Conservation (phyloP, 306 rosid species). For the Calophaca sinica region DNA sequence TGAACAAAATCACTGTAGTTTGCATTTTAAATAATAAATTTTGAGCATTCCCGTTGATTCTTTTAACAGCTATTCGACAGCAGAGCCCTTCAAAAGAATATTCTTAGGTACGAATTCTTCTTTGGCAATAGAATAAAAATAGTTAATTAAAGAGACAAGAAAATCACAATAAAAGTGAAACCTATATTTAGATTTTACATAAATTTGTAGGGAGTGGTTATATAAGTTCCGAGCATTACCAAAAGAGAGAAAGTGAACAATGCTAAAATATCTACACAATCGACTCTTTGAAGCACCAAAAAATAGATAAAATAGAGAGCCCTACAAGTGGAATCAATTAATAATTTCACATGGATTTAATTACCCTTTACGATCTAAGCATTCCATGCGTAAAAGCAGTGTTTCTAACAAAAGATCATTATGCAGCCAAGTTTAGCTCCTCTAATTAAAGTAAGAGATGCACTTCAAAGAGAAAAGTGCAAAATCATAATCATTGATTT, state of each 20-base stretch:
- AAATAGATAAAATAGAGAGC: background rate
- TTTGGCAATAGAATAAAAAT: constrained; percentile 1
- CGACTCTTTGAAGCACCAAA: background rate
- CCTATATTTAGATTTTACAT: background rate
- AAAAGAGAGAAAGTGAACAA: background rate
- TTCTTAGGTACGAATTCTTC: background rate
- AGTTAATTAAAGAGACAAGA: background rate
- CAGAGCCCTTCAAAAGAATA: background rate
- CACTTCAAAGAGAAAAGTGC: background rate
- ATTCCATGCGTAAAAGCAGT: background rate
- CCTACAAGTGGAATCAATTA: background rate
- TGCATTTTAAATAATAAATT: background rate
- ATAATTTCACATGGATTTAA: background rate
- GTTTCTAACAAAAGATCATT: background rate
- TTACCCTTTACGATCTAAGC: background rate
- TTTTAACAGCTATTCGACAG: background rate
- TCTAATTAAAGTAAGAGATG: background rate
- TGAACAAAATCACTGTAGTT: background rate
- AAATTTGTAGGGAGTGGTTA: background rate
- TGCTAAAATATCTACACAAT: background rate
- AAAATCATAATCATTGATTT: background rate
- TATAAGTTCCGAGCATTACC: background rate
- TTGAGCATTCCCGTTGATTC: background rate
- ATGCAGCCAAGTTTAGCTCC: background rate
- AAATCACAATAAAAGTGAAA: background rate